A percentile compares a stretch with the other conserved stretches of the same genome.
Conservation (phyloP, 2,329 filamentous ascomycete species). For the Pestalotiopsis sp. region DNA sequence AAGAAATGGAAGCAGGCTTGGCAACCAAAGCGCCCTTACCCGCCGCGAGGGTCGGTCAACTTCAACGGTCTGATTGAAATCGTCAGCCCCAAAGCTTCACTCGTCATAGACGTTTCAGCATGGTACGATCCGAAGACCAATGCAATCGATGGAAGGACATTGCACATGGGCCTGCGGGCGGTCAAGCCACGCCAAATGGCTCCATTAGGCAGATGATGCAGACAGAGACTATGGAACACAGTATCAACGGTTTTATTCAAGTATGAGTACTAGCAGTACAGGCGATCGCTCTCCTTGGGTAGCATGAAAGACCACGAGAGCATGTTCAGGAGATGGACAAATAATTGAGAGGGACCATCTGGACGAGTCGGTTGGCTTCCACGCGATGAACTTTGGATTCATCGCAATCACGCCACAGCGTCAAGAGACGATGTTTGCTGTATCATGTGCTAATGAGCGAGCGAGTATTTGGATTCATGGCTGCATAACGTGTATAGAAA, state of each 20-base stretch:
- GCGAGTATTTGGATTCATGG: background rate
- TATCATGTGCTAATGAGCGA: background rate
- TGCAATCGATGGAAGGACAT: slow-evolving; percentile 3
- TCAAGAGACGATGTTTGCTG: background rate
- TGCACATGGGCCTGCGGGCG: background rate
- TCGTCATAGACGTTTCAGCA: slow-evolving; percentile 9
- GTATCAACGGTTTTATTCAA: too few species aligned
- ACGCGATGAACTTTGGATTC: background rate
- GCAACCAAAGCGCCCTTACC: background rate
- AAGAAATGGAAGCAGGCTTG: slow-evolving; percentile 31
- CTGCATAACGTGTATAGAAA: background rate
- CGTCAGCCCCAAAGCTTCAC: background rate
- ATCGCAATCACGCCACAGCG: background rate
- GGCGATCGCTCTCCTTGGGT: background rate
- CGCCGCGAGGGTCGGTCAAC: slow-evolving; percentile 6
- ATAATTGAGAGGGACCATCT: background rate
- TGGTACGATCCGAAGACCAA: slow-evolving; percentile 11
- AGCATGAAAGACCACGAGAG: background rate
- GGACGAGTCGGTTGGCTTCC: background rate
- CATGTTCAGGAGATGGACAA: background rate
- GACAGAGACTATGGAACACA: background rate
- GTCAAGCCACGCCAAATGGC: slow-evolving; percentile 1
- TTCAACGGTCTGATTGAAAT: slow-evolving; percentile 9
- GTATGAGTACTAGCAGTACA: background rate
- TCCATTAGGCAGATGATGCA: slow-evolving; percentile 1